Percentiles rank a stretch among this genome's conserved stretches.
Conservation (phyloP, 169 alveolate genomes). For the Theileria orientalis region DNA sequence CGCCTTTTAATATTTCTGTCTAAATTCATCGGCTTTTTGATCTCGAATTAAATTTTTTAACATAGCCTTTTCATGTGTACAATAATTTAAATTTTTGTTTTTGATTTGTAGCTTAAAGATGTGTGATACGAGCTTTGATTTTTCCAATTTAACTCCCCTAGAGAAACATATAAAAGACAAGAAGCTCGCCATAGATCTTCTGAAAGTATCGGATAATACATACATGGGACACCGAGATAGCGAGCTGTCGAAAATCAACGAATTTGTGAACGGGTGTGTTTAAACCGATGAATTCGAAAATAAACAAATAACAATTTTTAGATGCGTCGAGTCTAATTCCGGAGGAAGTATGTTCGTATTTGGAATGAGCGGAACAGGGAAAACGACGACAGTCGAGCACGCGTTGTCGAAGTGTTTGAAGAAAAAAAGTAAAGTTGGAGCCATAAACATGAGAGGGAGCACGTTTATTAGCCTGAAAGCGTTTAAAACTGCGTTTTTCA, state of each 20-base stretch:
- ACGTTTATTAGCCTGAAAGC: neutral
- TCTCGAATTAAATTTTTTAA: neutral
- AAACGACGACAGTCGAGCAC: conserved; percentile 57
- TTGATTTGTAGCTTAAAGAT: neutral
- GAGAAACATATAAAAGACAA: conserved; percentile 33
- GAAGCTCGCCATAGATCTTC: conserved; percentile 51
- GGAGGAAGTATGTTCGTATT: conserved; percentile 59
- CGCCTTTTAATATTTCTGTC: neutral
- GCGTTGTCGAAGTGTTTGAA: conserved; percentile 1
- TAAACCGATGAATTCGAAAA: neutral
- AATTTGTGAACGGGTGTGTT: conserved; percentile 32
- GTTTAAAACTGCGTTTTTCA: conserved; percentile 9
- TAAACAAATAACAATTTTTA: neutral
- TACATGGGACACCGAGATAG: conserved; percentile 55
- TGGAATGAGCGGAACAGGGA: conserved; percentile 65
- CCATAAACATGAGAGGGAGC: conserved; percentile 37
- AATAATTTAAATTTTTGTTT: neutral
- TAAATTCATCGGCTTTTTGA: neutral
- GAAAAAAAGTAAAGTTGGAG: neutral
- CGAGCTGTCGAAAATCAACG: conserved; percentile 21
- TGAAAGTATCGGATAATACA: conserved; percentile 36
- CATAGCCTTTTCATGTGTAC: neutral
- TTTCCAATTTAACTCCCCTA: neutral
- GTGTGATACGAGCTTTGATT: neutral
- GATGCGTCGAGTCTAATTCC: neutral